Evolutionary conservation across 169 alveolate species (phyloP).

Genomic region (Plasmodium yoelii): DNA sequence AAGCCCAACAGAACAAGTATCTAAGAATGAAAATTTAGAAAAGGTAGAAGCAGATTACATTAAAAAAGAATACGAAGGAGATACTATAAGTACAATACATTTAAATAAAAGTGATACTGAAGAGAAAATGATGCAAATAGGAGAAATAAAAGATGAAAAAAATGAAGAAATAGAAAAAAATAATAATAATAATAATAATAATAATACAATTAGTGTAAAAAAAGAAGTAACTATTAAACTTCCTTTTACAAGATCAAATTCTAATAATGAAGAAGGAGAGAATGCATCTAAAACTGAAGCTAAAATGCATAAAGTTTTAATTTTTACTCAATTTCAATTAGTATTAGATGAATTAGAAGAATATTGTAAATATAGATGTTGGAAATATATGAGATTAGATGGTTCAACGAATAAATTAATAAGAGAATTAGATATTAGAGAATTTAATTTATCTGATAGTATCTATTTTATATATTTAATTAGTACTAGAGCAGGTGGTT

Average conservation of each 20-base stretch:
- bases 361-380: conserved; percentile 91
- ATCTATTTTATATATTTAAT: conserved; percentile 90
- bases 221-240: neutral
- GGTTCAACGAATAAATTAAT: conserved; percentile 92
- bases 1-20: conserved; percentile 26
- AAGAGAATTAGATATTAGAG: conserved; percentile 92
- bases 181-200: neutral
- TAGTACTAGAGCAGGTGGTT: conserved; percentile 96
- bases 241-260: neutral
- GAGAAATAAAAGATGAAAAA: neutral
- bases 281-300: conserved; percentile 3
- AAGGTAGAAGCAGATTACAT: conserved; percentile 15
- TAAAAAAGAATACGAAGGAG: conserved; percentile 5
- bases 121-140: conserved; percentile 3
- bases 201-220: neutral
- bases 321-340: conserved; percentile 92
- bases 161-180: conserved; percentile 11
- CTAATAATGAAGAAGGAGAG: neutral
- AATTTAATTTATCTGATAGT: conserved; percentile 88
- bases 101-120: conserved; percentile 6
- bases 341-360: conserved; percentile 92
- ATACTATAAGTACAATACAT: neutral
- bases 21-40: conserved; percentile 42
- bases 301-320: conserved; percentile 90
- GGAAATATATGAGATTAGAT: conserved; percentile 93